phyloP scores from a whole-genome alignment of 305 asterid species.

The Fraxinus dipetala region DNA sequence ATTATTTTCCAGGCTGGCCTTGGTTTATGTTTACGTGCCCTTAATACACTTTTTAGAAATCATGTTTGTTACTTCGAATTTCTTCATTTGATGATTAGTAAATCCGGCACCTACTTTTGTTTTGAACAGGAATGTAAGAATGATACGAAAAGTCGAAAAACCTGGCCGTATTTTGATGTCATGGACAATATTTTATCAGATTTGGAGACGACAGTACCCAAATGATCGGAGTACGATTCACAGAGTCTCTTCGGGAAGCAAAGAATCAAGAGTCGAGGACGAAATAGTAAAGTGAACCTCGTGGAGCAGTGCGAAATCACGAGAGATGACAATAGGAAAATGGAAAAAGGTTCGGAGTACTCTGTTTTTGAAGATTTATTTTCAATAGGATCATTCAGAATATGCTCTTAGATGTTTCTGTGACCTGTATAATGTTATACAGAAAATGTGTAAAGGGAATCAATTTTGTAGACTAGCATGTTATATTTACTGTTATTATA shows the following conservation, averaged over 20 bases:
- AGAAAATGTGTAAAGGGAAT: slow-evolving; percentile 12
- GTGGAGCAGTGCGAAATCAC: not conserved
- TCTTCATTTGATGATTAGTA: not conserved
- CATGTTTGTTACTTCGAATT: not conserved
- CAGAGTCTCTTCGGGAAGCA: not conserved
- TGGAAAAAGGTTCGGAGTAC: not conserved
- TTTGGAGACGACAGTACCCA: slow-evolving; percentile 37
- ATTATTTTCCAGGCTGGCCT: not conserved
- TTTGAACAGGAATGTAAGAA: slow-evolving; percentile 66
- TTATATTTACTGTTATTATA: not conserved
- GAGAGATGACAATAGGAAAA: slow-evolving; percentile 2
- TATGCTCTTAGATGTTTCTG: not conserved
- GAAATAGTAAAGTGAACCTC: slow-evolving; percentile 10
- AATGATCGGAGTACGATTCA: slow-evolving; percentile 30
- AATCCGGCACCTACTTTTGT: slow-evolving; percentile 11
- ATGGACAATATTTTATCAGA: slow-evolving; percentile 53
- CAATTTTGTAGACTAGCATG: slow-evolving; percentile 30
- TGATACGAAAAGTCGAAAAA: slow-evolving; percentile 42
- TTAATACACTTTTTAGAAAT: not conserved
- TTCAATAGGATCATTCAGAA: not conserved
- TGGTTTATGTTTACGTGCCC: not conserved
- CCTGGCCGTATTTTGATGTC: slow-evolving; percentile 78
- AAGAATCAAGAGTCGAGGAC: not conserved
- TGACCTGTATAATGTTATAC: slow-evolving; percentile 9
- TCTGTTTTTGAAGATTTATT: not conserved